Evolutionary conservation across 805 yeast species (phyloP), one percentile per base, ranked within the genome.

Genomic region (Monosporozyma unispora): DNA sequence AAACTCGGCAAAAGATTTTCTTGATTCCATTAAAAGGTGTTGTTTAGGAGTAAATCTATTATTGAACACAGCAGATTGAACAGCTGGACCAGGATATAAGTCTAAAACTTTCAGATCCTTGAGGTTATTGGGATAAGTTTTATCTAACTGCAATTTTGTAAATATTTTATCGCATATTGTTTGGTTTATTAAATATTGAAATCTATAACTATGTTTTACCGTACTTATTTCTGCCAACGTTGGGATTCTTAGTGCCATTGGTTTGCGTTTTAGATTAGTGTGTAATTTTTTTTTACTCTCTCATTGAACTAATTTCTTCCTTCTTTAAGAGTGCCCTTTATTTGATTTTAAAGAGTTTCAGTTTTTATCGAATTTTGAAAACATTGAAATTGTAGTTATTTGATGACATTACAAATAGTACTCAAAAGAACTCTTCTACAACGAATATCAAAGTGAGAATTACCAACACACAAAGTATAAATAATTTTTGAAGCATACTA

Each of bases 61-160:
- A 61, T 85, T 73, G n/a, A 90, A 58, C 53, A 81, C 76, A 1
- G 81, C 70, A 0, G 90, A 76, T 56, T 83, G 78, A 1, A 81
- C 67, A 4, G 85, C 80, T 29, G 75, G 71, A 1, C 84, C 82
- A 0, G 84, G 70, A 54, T 80, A 79, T 10, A 79, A 69, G 54
- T 84, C 90, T 5, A 84, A 59, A 0, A 85, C 73, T 51, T 76
- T 76, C 22, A 76, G 68, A 44, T 57, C 65, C n/a, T 61, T 59
- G 16, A 67, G 56, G 4, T 61, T 72, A 19, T 43, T 39, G 55
- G 54, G 64, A 56, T 62, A 64, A 9, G 52, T 53, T 28, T 65
- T 49, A 48, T 70, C 67, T 50, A 77, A 62, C 41, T 73, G 65
- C 23, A 84, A 63, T 48, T 70, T 74, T 22, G 80, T 73, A 6